phyloP scores from a whole-genome alignment of 208 protist genomes.

The Angomonas deanei region DNA sequence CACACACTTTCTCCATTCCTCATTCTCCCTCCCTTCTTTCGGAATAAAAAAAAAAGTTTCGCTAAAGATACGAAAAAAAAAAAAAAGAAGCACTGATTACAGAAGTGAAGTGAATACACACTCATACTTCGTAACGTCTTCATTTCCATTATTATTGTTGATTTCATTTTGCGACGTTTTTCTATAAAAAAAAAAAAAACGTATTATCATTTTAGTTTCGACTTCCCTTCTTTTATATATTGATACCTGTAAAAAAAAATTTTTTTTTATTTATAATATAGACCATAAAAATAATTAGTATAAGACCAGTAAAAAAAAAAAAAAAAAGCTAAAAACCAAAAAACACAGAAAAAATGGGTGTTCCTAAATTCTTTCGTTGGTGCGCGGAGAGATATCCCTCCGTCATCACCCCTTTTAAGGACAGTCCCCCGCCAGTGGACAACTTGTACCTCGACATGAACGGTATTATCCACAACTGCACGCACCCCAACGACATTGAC shows the following conservation, averaged over 20 bases:
- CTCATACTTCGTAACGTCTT: too few species aligned
- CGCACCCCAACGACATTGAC: conserved; percentile 93
- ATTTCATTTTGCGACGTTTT: background rate
- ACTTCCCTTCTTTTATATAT: background rate
- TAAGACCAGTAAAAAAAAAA: conserved; percentile 3
- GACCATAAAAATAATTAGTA: background rate
- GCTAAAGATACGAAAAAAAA: conserved; percentile 4
- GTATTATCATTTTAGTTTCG: conserved; percentile 7
- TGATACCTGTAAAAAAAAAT: background rate
- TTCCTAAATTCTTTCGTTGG: conserved; percentile 97
- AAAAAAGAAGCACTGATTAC: background rate
- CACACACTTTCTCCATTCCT: background rate
- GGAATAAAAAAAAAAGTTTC: conserved; percentile 4
- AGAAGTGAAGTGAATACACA: too few species aligned
- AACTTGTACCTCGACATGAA: conserved; percentile 99
- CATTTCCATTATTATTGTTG: background rate
- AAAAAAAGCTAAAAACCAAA: background rate
- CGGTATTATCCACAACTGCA: conserved; percentile 99
- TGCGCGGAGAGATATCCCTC: conserved; percentile 94
- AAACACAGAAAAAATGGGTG: conserved; percentile 63
- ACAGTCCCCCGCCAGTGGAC: conserved; percentile 92
- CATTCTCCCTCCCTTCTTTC: conserved; percentile 2
- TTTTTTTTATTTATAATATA: background rate
- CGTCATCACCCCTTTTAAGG: conserved; percentile 89
- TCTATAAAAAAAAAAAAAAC: conserved; percentile 4